Percentiles rank a stretch among this genome's conserved stretches.
phyloP scores from a whole-genome alignment of 805 yeast species.

The Starmerella geochares region DNA sequence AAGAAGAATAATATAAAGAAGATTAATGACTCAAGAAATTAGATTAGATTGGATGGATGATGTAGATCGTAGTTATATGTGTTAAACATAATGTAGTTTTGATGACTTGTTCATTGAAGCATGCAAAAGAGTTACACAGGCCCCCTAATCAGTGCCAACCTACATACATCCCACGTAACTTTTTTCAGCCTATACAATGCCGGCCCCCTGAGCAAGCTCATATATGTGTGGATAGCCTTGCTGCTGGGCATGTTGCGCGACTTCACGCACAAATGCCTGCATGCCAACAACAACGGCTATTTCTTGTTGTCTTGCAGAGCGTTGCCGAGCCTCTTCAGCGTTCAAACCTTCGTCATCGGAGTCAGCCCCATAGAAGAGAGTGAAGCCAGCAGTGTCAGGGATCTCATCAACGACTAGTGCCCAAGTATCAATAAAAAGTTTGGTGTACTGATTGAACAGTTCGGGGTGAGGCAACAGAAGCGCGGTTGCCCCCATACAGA shows the following conservation, averaged over 20 bases:
- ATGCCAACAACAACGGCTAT: slow-evolving; percentile 39
- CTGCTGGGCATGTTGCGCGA: slow-evolving; percentile 9
- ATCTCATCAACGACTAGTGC: slow-evolving; percentile 60
- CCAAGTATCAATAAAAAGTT: slow-evolving; percentile 37
- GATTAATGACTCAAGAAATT: background rate
- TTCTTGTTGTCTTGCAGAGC: slow-evolving; percentile 35
- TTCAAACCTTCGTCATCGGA: slow-evolving; percentile 20
- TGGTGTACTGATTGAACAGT: slow-evolving; percentile 6
- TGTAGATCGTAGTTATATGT: background rate
- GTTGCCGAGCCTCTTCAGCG: slow-evolving; percentile 29
- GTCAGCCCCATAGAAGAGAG: slow-evolving; percentile 21
- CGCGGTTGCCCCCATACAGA: slow-evolving; percentile 41
- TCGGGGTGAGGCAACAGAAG: slow-evolving; percentile 13
- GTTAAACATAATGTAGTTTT: too few relatives aligned
- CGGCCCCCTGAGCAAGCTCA: background rate
- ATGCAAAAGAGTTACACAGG: too few relatives aligned
- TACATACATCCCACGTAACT: too few relatives aligned
- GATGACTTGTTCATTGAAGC: too few relatives aligned
- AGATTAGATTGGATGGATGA: background rate
- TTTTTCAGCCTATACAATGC: background rate
- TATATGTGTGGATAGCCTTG: slow-evolving; percentile 3
- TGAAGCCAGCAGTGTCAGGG: slow-evolving; percentile 53
- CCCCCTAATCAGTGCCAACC: too few relatives aligned
- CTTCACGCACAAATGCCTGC: slow-evolving; percentile 1
- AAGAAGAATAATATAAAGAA: too few relatives aligned